A percentile compares a stretch with the other conserved stretches of the same genome.
Conservation (phyloP, 805 yeast genomes). For the Brettanomyces nanus region DNA sequence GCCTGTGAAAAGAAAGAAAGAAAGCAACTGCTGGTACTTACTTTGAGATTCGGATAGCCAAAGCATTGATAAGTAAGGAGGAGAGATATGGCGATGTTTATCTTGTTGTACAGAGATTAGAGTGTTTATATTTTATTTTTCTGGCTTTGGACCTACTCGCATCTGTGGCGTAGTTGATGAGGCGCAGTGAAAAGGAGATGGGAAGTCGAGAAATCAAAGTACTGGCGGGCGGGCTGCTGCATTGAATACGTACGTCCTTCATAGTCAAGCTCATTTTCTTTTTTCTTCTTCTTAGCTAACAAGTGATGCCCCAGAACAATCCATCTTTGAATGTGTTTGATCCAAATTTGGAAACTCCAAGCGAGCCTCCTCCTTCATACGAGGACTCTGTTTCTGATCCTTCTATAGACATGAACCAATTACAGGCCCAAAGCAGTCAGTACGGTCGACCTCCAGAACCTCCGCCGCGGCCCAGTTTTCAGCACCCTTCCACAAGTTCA, state of each 20-base stretch:
- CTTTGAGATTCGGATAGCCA: constrained; percentile 76
- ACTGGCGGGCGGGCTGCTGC: too few species aligned
- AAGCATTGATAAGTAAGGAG: constrained; percentile 30
- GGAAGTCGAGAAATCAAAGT: too few species aligned
- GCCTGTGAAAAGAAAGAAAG: background rate
- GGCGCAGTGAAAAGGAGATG: too few species aligned
- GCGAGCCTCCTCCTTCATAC: constrained; percentile 38
- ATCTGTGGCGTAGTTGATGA: too few species aligned
- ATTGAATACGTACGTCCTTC: too few species aligned
- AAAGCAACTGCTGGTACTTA: constrained; percentile 29
- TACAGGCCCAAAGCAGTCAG: background rate
- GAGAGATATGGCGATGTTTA: background rate
- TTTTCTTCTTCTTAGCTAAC: too few species aligned
- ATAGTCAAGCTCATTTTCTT: too few species aligned
- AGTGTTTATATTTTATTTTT: too few species aligned
- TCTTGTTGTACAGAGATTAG: too few species aligned
- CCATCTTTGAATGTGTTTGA: background rate
- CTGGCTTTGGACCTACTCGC: too few species aligned
- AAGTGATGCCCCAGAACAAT: too few species aligned
- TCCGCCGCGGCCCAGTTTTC: background rate
- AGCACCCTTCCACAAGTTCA: constrained; percentile 1
- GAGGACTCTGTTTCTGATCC: constrained; percentile 29
- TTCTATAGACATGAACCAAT: constrained; percentile 2
- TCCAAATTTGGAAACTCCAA: constrained; percentile 6
- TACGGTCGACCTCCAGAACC: background rate